Percentiles rank a stretch among this genome's conserved stretches.
Conservation (phyloP, 768 basidiomycete genomes). For the Kwoniella mangroviensis region DNA sequence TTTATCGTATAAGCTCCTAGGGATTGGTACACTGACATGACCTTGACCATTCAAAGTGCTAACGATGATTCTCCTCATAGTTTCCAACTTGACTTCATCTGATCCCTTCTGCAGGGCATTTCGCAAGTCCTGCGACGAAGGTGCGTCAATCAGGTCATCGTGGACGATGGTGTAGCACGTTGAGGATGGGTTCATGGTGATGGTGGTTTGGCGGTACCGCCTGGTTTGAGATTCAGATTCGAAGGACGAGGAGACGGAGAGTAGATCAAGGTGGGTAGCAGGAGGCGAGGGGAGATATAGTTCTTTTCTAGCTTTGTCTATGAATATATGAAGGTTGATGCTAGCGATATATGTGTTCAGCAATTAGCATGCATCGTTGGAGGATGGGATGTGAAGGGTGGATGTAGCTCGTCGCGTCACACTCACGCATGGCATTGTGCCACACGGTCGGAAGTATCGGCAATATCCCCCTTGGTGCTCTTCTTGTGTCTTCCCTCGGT, state of each 20-base stretch:
- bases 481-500: slow-evolving; percentile 3
- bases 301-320: background rate
- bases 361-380: background rate
- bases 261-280: background rate
- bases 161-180: slow-evolving; percentile 58
- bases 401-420: slow-evolving; percentile 21
- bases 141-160: slow-evolving; percentile 61
- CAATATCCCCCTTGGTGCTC: slow-evolving; percentile 10
- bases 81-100: slow-evolving; percentile 95
- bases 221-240: background rate
- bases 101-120: slow-evolving; percentile 88
- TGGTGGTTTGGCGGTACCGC: slow-evolving; percentile 9
- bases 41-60: slow-evolving; percentile 93
- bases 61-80: slow-evolving; percentile 89
- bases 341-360: background rate
- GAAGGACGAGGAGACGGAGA: background rate
- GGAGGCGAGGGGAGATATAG: background rate
- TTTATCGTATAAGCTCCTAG: no score
- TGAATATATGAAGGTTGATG: background rate
- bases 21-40: no score
- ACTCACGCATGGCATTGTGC: slow-evolving; percentile 14
- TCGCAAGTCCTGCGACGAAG: slow-evolving; percentile 80
- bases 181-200: slow-evolving; percentile 53
- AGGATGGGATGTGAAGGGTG: background rate
- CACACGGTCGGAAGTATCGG: slow-evolving; percentile 30